Percentiles rank a stretch among this genome's conserved stretches.
These are phyloP conservation scores for Penicillium olsonii DNA, from an alignment of 2,329 filamentous ascomycete species.

Conservation along the genomic window DNA sequence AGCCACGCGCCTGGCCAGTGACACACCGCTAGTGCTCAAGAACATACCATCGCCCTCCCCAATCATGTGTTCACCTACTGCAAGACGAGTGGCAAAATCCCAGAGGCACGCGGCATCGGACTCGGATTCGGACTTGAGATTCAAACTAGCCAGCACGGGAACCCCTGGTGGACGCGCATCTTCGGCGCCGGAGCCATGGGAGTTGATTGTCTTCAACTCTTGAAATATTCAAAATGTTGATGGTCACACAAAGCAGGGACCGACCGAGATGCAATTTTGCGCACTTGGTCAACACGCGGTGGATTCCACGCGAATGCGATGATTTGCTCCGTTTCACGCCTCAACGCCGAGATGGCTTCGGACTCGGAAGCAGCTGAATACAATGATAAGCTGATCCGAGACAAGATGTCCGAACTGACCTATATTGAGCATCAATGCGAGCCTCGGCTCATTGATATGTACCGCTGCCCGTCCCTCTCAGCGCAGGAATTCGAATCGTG, in stretches of 20 bases:
- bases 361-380: conserved; percentile 15
- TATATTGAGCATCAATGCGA: background rate
- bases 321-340: conserved; percentile 14
- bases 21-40: no score
- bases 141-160: background rate
- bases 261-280: background rate
- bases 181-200: background rate
- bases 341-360: conserved; percentile 1
- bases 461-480: conserved; percentile 4
- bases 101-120: conserved; percentile 8
- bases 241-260: conserved; percentile 5
- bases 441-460: conserved; percentile 13
- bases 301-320: background rate
- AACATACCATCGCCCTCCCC: no score
- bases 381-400: conserved; percentile 6
- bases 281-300: background rate
- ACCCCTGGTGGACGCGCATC: background rate
- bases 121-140: conserved; percentile 16
- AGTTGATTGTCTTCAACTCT: background rate
- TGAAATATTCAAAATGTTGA: no score
- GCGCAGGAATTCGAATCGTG: background rate
- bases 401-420: conserved; percentile 5
- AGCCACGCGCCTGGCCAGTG: no score
- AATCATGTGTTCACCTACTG: background rate
- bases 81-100: background rate